Conservation (phyloP, 805 yeast species). For the Candida insectalens region DNA sequence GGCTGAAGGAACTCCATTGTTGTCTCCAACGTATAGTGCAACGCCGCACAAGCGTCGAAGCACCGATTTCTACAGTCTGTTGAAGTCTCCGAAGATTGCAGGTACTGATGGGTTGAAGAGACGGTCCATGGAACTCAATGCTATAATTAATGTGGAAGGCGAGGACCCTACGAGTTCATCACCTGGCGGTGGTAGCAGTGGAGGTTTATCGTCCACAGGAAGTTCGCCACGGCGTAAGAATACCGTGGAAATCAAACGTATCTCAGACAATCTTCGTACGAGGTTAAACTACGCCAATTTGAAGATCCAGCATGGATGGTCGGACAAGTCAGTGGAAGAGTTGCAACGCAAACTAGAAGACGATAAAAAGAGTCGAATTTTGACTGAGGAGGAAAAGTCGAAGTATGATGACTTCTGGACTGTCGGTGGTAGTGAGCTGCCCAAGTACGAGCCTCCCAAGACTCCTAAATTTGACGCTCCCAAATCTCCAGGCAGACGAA, state of each 20-base stretch:
- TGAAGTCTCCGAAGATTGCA: conserved; percentile 26
- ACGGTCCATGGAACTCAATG: conserved; percentile 23
- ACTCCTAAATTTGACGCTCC: conserved; percentile 1
- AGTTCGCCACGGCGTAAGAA: conserved; percentile 13
- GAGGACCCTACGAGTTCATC: too few species aligned
- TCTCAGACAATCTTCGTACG: conserved; percentile 26
- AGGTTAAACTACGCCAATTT: conserved; percentile 27
- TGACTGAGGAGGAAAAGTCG: conserved; percentile 8
- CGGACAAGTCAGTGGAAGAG: conserved; percentile 19
- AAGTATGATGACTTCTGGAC: conserved; percentile 21
- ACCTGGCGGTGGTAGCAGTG: too few species aligned
- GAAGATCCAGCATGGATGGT: conserved; percentile 29
- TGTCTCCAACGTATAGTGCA: conserved; percentile 21
- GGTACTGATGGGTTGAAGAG: conserved; percentile 15
- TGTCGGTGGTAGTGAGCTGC: conserved; percentile 16
- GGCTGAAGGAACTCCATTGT: conserved; percentile 23
- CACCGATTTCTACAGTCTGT: conserved; percentile 25
- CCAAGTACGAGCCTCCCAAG: conserved; percentile 4
- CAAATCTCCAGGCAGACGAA: neutral
- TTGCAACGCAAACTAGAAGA: conserved; percentile 18
- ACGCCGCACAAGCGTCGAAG: conserved; percentile 24
- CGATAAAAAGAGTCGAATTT: conserved; percentile 10
- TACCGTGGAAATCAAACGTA: conserved; percentile 25
- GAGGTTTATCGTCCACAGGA: neutral
- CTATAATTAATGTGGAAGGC: conserved; percentile 14